phyloP scores from a whole-genome alignment of 2,329 filamentous ascomycete genomes.

The Sclerotinia sclerotiorum region DNA sequence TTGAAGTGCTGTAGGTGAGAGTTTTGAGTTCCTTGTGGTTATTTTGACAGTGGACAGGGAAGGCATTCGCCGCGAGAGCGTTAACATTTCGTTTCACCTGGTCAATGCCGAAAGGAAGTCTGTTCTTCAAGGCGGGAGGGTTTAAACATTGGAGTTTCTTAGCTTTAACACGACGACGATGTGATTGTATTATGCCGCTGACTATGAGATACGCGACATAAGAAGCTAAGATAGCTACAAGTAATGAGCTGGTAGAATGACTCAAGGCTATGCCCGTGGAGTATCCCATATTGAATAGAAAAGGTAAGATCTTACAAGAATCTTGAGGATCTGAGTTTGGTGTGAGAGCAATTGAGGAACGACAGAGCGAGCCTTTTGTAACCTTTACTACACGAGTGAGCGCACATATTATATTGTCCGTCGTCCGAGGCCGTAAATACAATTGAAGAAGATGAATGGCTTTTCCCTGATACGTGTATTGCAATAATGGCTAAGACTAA shows the following conservation, averaged over 20 bases:
- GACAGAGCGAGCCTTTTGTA: background rate
- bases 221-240: background rate
- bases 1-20: conserved; percentile 33
- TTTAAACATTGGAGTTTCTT: conserved; percentile 35
- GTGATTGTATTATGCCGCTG: conserved; percentile 11
- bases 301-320: background rate
- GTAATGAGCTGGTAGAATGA: background rate
- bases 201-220: conserved; percentile 6
- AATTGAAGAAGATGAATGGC: background rate
- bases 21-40: conserved; percentile 40
- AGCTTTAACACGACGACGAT: conserved; percentile 30
- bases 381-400: background rate
- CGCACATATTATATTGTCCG: background rate
- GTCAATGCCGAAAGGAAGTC: conserved; percentile 36
- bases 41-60: conserved; percentile 38
- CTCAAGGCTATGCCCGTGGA: background rate
- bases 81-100: conserved; percentile 32
- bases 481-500: too few relatives aligned
- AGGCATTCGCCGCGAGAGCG: conserved; percentile 31
- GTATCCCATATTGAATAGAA: background rate
- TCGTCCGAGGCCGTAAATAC: background rate
- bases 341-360: background rate
- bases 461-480: too few relatives aligned
- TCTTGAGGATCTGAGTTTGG: too few relatives aligned
- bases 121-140: conserved; percentile 30